A percentile compares a stretch with the other conserved stretches of the same genome.
These are phyloP conservation scores for Penicillium decumbens DNA, from an alignment of 2,329 filamentous ascomycete species.

Conservation along the genomic window DNA sequence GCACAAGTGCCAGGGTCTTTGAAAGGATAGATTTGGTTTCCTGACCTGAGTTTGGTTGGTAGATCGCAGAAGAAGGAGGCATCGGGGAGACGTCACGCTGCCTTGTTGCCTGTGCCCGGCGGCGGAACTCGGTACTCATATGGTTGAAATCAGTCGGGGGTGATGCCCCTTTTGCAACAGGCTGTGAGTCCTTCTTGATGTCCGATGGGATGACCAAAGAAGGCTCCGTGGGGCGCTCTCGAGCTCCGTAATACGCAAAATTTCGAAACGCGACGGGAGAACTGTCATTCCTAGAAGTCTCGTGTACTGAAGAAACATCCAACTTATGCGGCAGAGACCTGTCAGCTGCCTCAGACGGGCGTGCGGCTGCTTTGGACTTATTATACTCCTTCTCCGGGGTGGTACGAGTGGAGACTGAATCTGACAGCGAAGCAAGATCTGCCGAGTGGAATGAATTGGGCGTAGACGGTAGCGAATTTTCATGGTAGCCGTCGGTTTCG, in stretches of 20 bases:
- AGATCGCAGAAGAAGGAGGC: constrained; percentile 62
- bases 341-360: not conserved
- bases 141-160: constrained; percentile 25
- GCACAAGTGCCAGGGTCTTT: constrained; percentile 70
- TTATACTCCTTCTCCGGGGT: constrained; percentile 18
- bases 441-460: constrained; percentile 44
- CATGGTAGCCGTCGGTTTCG: constrained; percentile 16
- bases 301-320: not conserved
- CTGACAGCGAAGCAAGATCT: constrained; percentile 22
- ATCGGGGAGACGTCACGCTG: constrained; percentile 62
- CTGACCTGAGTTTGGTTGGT: constrained; percentile 48
- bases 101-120: constrained; percentile 54
- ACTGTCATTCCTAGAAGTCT: not conserved
- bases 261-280: not conserved
- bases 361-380: not conserved
- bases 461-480: constrained; percentile 34
- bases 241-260: not conserved
- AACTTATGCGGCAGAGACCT: not conserved
- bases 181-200: not conserved
- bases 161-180: constrained; percentile 29
- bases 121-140: constrained; percentile 41
- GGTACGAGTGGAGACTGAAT: constrained; percentile 18
- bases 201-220: constrained; percentile 4
- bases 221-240: constrained; percentile 3
- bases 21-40: constrained; percentile 64